Evolutionary conservation across 2,329 filamentous ascomycete species (phyloP).

Genomic region (Pleomassaria siparia): DNA sequence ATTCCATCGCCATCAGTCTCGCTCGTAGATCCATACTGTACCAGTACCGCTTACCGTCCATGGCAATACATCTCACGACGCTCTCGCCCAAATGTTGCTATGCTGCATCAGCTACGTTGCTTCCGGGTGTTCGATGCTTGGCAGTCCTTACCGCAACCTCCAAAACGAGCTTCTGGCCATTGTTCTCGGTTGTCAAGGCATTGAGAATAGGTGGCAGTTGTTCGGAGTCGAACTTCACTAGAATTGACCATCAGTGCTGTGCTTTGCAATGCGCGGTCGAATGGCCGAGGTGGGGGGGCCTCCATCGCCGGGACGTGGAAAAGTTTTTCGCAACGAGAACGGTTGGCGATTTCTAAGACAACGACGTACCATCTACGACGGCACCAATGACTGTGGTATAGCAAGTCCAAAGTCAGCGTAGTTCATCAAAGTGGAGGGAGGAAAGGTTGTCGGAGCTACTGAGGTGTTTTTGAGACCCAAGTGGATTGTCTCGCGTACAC

Average conservation of each 20-base stretch:
- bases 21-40: conserved; percentile 6
- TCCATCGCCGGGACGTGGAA: conserved; percentile 22
- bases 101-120: conserved; percentile 25
- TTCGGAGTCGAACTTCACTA: conserved; percentile 95
- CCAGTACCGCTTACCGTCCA: conserved; percentile 78
- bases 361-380: conserved; percentile 83
- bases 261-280: conserved; percentile 30
- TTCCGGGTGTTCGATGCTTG: conserved; percentile 24
- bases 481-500: no score
- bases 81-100: conserved; percentile 99
- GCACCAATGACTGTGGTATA: conserved; percentile 98
- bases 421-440: no score
- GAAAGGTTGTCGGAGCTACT: no score
- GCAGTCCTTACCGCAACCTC: conserved; percentile 82
- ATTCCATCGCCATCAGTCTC: conserved; percentile 24
- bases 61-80: conserved; percentile 99
- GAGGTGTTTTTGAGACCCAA: no score
- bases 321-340: conserved; percentile 49
- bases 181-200: conserved; percentile 88
- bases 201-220: conserved; percentile 97
- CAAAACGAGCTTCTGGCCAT: conserved; percentile 89
- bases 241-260: conserved; percentile 38
- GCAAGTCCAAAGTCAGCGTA: no score
- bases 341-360: no score
- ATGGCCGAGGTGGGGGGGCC: conserved; percentile 19